These are phyloP conservation scores for Lactifluus echinatus DNA, from an alignment of 768 basidiomycete species.

Conservation along the genomic window DNA sequence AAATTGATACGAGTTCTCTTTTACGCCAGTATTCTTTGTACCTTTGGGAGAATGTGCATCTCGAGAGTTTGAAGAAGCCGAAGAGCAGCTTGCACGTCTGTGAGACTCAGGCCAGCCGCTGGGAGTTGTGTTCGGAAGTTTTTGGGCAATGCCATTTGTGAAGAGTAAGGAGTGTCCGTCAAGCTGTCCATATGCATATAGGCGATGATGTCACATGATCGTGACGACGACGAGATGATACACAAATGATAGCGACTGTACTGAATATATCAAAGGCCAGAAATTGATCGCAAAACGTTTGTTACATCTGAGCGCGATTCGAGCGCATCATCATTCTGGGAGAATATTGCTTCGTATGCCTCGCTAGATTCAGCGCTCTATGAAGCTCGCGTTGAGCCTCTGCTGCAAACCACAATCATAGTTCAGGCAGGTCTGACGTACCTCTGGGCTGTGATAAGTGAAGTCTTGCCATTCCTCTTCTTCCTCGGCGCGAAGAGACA, in stretches of 20 bases:
- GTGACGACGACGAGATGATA: not conserved
- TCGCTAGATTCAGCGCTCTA: slow-evolving; percentile 52
- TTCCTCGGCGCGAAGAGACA: slow-evolving; percentile 63
- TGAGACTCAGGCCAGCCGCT: not conserved
- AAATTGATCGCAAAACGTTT: slow-evolving; percentile 38
- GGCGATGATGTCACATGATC: too few species aligned
- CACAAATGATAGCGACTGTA: too few species aligned
- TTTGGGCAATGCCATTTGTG: slow-evolving; percentile 1
- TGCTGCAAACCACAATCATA: not conserved
- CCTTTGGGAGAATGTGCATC: slow-evolving; percentile 1
- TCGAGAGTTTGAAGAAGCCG: not conserved
- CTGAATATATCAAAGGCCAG: slow-evolving; percentile 5
- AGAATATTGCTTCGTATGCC: slow-evolving; percentile 56
- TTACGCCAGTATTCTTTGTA: not conserved
- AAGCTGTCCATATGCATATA: slow-evolving; percentile 34
- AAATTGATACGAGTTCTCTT: slow-evolving; percentile 10
- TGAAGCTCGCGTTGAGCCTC: slow-evolving; percentile 11
- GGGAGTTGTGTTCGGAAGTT: not conserved
- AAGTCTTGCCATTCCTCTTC: slow-evolving; percentile 70
- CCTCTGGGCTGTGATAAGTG: slow-evolving; percentile 57
- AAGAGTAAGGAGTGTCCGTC: slow-evolving; percentile 38
- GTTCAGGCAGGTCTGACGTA: slow-evolving; percentile 28
- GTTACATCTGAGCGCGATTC: slow-evolving; percentile 49
- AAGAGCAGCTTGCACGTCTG: not conserved
- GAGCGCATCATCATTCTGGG: slow-evolving; percentile 41